Evolutionary conservation across 2,329 filamentous ascomycete species (phyloP), one percentile per base, ranked within the genome.

Genomic region (Diaporthe velutina): DNA sequence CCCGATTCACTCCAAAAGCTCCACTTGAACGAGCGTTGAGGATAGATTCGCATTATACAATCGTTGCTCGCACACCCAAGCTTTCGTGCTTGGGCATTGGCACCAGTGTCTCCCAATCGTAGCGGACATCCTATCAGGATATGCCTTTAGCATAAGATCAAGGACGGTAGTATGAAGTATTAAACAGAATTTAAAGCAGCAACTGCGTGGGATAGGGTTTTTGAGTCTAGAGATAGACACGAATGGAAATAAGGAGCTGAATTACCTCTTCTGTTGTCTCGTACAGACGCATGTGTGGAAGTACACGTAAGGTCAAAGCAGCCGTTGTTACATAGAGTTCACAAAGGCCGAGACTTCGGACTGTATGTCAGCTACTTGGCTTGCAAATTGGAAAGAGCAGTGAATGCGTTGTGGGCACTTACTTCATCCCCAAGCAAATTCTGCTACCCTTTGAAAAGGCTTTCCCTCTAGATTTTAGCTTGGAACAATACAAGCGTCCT

Each of bases 361-460:
- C 5, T 33, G 7, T 4, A 17, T 42, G 67, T 74, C 38, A 71
- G 55, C 28, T 64, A 5, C 19, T 9, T 13, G 61, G 25, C 30
- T 52, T 5, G 19, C 13, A 12, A n/a, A 38, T 50, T 13, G 19
- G 3, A 6, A 13, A 19, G n/a, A 30, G 35, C 33, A 33, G 22
- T 5, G 13, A 17, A 30, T 8, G 5, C 22, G 13, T 28, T 8
- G 13, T 1, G 2, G n/a, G 38, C 38, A 78, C 79, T 77, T 55
- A 81, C 80, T 80, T 79, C 74, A 79, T 79, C 0, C 79, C 80
- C 13, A 78, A 13, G 38, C 79, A 81, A 17, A 40, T 60, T n/a
- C 80, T 75, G 33, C 76, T 79, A 12, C 80, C 79, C 70, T 75
- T 80, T 13, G 71, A 74, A 33, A 80, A 80, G 5, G 76, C 71